Conservation (phyloP, 176 grass and related monocot species). For the Stipa capillata region DNA sequence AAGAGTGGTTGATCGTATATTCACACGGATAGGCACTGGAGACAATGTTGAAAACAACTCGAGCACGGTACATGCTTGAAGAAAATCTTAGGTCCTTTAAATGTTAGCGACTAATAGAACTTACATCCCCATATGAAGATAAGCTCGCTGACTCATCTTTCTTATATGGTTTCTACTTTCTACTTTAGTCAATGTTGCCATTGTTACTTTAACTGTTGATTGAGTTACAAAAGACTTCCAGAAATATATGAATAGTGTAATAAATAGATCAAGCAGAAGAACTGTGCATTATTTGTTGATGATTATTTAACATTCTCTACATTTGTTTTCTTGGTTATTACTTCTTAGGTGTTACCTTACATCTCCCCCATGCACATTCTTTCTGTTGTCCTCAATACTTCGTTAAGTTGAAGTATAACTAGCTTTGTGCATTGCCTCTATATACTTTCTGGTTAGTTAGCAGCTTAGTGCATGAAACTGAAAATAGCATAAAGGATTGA, state of each 20-base stretch:
- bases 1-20: slow-evolving; percentile 75
- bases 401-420: neutral
- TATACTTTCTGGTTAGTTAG: neutral
- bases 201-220: neutral
- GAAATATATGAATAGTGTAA: neutral
- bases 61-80: slow-evolving; percentile 57
- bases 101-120: neutral
- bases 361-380: neutral
- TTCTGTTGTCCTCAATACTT: neutral
- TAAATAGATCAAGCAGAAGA: neutral
- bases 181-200: neutral
- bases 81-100: neutral
- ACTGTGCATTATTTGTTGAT: neutral
- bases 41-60: slow-evolving; percentile 92
- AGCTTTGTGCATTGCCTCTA: neutral
- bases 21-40: slow-evolving; percentile 80
- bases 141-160: neutral
- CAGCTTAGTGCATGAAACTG: neutral
- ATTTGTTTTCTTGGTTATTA: neutral
- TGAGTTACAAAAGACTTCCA: neutral
- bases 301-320: neutral
- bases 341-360: neutral
- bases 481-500: neutral
- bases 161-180: neutral
- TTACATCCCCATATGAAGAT: neutral